Conservation (phyloP, 257 asterid species). For the Solanum boliviense region DNA sequence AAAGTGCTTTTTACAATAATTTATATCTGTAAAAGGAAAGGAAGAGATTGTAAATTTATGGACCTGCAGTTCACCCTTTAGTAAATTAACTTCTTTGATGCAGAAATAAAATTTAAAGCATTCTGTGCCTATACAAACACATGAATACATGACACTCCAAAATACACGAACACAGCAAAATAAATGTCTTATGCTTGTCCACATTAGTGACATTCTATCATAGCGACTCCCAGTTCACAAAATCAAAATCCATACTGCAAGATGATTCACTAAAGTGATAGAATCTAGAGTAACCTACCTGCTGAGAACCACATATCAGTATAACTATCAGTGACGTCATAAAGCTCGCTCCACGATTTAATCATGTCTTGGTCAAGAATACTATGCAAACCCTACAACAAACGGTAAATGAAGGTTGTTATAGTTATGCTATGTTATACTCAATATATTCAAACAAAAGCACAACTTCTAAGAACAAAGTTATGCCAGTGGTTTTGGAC, state of each 20-base stretch:
- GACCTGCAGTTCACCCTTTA: neutral
- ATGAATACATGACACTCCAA: neutral
- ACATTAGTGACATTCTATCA: neutral
- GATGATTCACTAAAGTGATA: neutral
- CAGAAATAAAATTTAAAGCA: neutral
- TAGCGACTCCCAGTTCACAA: neutral
- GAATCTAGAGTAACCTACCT: constrained; percentile 31
- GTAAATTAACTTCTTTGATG: neutral
- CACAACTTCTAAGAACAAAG: neutral
- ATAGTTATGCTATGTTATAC: neutral
- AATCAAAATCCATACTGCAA: neutral
- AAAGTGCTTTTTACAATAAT: neutral
- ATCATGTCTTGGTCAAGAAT: constrained; percentile 48
- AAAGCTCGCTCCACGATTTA: constrained; percentile 56
- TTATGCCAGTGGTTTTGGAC: neutral
- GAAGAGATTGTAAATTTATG: neutral
- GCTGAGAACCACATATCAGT: constrained; percentile 89
- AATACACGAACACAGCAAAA: neutral
- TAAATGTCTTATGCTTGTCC: neutral
- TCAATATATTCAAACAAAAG: neutral
- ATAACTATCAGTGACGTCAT: constrained; percentile 61
- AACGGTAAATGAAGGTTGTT: neutral
- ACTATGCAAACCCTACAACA: constrained; percentile 55
- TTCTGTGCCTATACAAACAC: neutral
- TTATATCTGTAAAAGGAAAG: neutral